These are phyloP conservation scores for Solanum aculeatissimum DNA, from an alignment of 305 asterid genomes.

Conservation along the genomic window DNA sequence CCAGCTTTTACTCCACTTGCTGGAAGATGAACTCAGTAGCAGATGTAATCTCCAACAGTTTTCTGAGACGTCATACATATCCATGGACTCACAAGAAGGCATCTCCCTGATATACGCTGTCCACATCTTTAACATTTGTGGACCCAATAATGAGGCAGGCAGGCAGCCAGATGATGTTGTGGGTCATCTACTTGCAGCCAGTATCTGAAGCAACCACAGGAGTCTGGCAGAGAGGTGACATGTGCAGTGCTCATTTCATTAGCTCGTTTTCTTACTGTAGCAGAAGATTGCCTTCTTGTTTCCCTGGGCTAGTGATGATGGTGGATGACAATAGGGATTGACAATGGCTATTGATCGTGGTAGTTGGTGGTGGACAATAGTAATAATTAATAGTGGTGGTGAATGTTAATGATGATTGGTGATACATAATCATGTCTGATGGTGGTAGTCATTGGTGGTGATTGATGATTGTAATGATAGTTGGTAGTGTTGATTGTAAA, in stretches of 20 bases:
- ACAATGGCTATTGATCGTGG: background rate
- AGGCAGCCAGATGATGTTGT: background rate
- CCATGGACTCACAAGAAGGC: background rate
- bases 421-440: background rate
- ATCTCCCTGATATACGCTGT: background rate
- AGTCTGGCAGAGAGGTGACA: background rate
- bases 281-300: background rate
- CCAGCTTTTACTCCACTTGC: background rate
- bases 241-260: background rate
- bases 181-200: background rate
- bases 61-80: background rate
- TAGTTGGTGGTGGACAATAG: background rate
- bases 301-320: background rate
- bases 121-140: background rate
- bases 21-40: background rate
- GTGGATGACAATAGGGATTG: background rate
- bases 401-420: background rate
- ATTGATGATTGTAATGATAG: background rate
- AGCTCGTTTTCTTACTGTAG: background rate
- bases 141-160: background rate
- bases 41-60: background rate
- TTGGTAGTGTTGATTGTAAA: background rate
- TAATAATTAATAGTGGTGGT: background rate
- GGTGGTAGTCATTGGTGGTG: background rate
- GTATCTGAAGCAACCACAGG: background rate